Base-by-base conservation (phyloP, 345 rosid species). In the Eucalyptus curtisii region DNA sequence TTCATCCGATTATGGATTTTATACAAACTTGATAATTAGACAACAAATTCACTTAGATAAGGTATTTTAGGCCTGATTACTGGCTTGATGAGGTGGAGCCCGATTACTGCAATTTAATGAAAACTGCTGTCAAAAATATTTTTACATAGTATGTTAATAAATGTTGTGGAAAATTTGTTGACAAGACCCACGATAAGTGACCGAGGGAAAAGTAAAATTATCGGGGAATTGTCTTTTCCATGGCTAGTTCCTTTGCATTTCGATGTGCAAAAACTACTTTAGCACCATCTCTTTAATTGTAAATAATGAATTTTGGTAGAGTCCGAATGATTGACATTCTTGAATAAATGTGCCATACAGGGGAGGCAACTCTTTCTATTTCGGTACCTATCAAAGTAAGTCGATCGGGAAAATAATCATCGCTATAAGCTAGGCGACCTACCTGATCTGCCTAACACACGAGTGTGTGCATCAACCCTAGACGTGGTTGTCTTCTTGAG, bases 161-260 rank as follows among this genome's bases (percentile, higher is more conserved):
- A 19, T 0, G 2, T 19, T 7, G 25, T 8, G 37, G 37, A 30
- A 13, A 30, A 64, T 4, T 64, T 13, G 5, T 64, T 0, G 19
- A 14, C 37, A 4, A n/a, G 3, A n/a, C 5, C 37, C 71, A 13
- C 7, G 33, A 61, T 14, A n/a, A 64, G 31, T n/a, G 71, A 7
- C 7, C 3, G 10, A 13, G 37, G 5, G 37, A 64, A 27, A 59
- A 59, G 61, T 55, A 11, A 27, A 12, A 59, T 12, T 13, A 59
- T 1, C 1, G 14, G 16, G 68, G 68, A 27, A 12, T 5, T 12
- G 66, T 59, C 66, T 7, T 27, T 27, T 15, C 66, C 1, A 59
- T 59, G 66, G 13, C 66, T 27, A 59, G 57, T 52, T 52, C 31
- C 3, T 59, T 59, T 59, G 15, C 66, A 59, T 30, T 64, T 64